phyloP scores from a whole-genome alignment of 164 flowering plant species.

The Vitis rupestris region DNA sequence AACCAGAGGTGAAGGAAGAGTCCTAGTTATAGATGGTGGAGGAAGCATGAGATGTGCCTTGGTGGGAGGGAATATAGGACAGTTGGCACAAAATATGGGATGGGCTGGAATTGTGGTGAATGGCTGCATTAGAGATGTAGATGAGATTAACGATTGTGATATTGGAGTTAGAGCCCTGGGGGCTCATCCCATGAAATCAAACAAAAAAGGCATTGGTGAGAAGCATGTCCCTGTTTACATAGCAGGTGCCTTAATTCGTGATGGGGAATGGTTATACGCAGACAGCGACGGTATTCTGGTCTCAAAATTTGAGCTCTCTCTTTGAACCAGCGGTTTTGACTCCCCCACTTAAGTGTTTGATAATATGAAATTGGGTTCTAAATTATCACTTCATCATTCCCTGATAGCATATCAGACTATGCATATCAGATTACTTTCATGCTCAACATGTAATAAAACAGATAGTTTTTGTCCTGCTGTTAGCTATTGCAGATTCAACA shows the following conservation, averaged over 20 bases:
- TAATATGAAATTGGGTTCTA: background rate
- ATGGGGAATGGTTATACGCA: slow-evolving; percentile 85
- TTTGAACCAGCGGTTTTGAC: slow-evolving; percentile 19
- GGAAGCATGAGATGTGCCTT: slow-evolving; percentile 78
- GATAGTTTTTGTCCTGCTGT: background rate
- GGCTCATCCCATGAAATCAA: slow-evolving; percentile 61
- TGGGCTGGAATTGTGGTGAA: slow-evolving; percentile 76
- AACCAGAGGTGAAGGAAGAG: slow-evolving; percentile 68
- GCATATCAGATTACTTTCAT: background rate
- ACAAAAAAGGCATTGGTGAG: slow-evolving; percentile 62
- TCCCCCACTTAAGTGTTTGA: no score
- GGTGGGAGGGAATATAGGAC: slow-evolving; percentile 70
- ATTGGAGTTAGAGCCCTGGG: slow-evolving; percentile 71
- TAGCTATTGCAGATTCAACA: background rate
- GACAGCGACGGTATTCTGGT: slow-evolving; percentile 71
- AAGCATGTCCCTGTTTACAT: slow-evolving; percentile 50
- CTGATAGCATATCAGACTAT: background rate
- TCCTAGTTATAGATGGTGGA: slow-evolving; percentile 74
- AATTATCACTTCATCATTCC: background rate
- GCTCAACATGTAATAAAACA: background rate
- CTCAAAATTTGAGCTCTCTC: slow-evolving; percentile 50
- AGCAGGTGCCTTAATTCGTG: slow-evolving; percentile 49
- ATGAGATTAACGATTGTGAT: slow-evolving; percentile 69
- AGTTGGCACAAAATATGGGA: slow-evolving; percentile 63
- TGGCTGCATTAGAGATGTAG: slow-evolving; percentile 77